phyloP scores from a whole-genome alignment of 2,329 filamentous ascomycete genomes.

The Penicillium corylophilum region DNA sequence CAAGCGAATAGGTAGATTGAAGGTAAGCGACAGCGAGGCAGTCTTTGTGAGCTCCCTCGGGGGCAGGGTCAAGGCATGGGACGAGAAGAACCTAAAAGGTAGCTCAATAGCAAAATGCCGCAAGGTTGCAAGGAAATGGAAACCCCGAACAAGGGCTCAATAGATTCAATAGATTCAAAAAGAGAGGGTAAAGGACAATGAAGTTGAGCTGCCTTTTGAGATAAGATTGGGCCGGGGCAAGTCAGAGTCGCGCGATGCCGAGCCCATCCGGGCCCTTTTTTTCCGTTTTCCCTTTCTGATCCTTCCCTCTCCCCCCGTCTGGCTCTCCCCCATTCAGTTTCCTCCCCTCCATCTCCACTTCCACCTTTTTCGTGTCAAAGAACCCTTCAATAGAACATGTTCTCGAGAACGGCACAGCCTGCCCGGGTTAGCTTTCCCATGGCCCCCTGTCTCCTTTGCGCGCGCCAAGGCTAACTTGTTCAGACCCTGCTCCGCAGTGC shows the following conservation, averaged over 20 bases:
- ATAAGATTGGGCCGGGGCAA: conserved; percentile 26
- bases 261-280: conserved; percentile 37
- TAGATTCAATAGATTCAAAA: neutral
- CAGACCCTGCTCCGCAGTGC: conserved; percentile 59
- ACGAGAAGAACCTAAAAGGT: neutral
- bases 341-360: conserved; percentile 9
- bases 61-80: neutral
- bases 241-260: conserved; percentile 27
- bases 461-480: conserved; percentile 38
- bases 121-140: neutral
- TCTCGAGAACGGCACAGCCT: conserved; percentile 42
- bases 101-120: conserved; percentile 3
- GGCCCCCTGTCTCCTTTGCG: conserved; percentile 35
- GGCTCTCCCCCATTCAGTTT: conserved; percentile 11
- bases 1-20: neutral
- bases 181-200: neutral
- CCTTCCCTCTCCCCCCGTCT: conserved; percentile 14
- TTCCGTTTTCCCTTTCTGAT: conserved; percentile 25
- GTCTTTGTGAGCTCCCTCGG: neutral
- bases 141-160: conserved; percentile 3
- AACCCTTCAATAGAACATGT: conserved; percentile 35
- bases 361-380: conserved; percentile 17
- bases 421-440: conserved; percentile 45
- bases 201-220: neutral
- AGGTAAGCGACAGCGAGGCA: neutral